Evolutionary conservation across 2,329 filamentous ascomycete genomes (phyloP), one percentile per base, ranked within the genome.

Genomic region (Hymenoscyphus repandus): DNA sequence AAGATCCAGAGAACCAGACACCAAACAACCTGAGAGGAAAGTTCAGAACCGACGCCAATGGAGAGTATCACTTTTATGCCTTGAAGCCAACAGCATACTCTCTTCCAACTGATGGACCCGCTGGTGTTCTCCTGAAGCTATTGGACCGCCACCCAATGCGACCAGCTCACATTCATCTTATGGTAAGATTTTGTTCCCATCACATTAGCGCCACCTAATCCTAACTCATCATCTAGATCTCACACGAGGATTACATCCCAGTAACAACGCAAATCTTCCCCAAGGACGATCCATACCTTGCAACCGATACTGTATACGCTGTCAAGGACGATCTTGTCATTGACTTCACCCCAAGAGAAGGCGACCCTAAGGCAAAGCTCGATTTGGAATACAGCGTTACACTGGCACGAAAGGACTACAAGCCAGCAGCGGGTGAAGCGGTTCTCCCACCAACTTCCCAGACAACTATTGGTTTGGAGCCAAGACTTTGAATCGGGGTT

Each of bases 191-290:
- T n/a, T 27, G 3, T 40, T 4, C 4, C 5, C 3, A 40, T 5
- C 18, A 41, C 37, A 38, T 22, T 15, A 11, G 27, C 11, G 7
- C 11, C 22, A 18, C 12, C 41, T 40, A 42, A 47, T 47, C 37
- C 42, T 27, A 17, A 49, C 36, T 33, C 15, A 13, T 36, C 53
- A 54, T 37, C 49, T 52, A 79, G 73, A 71, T 77, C 65, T 73
- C 75, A 27, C 72, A 74, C 11, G 73, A 77, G 1, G 78, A 77
- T 6, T 83, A 85, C 71, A 85, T 82, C 61, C 74, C 83, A 0
- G 76, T 95, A 43, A 86, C 84, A 0, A 87, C 84, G 1, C 88
- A 93, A 66, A 82, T 93, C 49, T 92, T 90, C 64, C 86, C 90
- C 65, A 72, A 74, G 51, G 74, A 79, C 54, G 81, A 83, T 66